phyloP scores from a whole-genome alignment of 108 stramenopile genomes.

The Cyclostephanos invisitatus region DNA sequence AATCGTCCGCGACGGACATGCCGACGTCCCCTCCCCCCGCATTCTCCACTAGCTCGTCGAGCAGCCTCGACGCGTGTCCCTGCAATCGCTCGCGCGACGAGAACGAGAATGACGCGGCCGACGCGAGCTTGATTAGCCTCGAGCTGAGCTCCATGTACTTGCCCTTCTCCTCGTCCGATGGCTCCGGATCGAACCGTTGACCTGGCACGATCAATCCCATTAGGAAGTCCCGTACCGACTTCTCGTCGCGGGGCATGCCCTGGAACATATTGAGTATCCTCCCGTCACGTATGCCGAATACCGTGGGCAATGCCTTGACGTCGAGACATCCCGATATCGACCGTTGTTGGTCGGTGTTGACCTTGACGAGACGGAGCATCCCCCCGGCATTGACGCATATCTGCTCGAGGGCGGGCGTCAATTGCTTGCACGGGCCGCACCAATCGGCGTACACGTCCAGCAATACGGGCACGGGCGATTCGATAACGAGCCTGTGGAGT shows the following conservation, averaged over 20 bases:
- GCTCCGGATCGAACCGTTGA: constrained; percentile 59
- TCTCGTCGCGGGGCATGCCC: constrained; percentile 81
- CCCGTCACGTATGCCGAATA: constrained; percentile 84
- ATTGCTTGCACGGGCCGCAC: constrained; percentile 85
- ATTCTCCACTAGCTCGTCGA: constrained; percentile 64
- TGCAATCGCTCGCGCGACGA: constrained; percentile 72
- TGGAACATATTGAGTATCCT: constrained; percentile 78
- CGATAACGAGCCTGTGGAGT: constrained; percentile 75
- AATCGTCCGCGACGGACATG: constrained; percentile 68
- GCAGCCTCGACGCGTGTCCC: constrained; percentile 48
- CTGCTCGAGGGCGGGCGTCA: constrained; percentile 84
- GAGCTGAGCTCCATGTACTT: constrained; percentile 66
- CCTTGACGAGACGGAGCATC: constrained; percentile 80
- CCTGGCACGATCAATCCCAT: constrained; percentile 76
- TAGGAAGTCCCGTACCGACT: constrained; percentile 76
- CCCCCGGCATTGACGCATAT: constrained; percentile 83
- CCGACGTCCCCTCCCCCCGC: constrained; percentile 45
- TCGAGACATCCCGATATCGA: constrained; percentile 69
- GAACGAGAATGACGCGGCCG: constrained; percentile 78
- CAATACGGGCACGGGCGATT: constrained; percentile 88
- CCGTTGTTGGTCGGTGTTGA: constrained; percentile 85
- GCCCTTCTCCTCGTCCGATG: constrained; percentile 54
- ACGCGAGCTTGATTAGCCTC: constrained; percentile 70
- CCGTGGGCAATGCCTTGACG: constrained; percentile 82
- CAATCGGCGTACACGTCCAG: constrained; percentile 86